A percentile compares a stretch with the other conserved stretches of the same genome.
phyloP scores from a whole-genome alignment of 176 grass and related monocot genomes.

The Triticum urartu region DNA sequence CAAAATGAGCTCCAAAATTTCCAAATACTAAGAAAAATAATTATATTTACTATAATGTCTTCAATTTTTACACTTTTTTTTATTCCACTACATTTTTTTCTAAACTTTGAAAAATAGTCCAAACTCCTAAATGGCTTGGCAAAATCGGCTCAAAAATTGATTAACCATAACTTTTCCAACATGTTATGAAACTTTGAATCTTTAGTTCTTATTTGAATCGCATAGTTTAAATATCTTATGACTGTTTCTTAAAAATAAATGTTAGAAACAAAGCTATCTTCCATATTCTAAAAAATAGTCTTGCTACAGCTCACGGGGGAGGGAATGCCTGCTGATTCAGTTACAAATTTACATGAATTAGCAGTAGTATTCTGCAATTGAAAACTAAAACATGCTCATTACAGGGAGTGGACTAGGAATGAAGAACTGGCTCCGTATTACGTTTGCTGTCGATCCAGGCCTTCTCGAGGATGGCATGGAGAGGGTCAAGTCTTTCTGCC shows the following conservation, averaged over 20 bases:
- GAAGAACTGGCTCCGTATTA: slow-evolving; percentile 66
- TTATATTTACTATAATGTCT: not conserved
- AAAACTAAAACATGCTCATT: not conserved
- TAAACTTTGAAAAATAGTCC: not conserved
- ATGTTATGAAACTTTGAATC: not conserved
- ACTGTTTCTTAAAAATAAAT: not conserved
- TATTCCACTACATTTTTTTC: not conserved
- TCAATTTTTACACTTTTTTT: not conserved
- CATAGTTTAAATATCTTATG: not conserved
- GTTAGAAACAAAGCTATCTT: not conserved
- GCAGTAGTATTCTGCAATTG: not conserved
- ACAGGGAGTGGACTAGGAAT: slow-evolving; percentile 54
- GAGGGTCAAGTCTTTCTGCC: slow-evolving; percentile 59
- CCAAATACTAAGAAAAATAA: not conserved
- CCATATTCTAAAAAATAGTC: not conserved
- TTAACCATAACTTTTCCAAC: too few species aligned
- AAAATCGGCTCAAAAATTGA: too few species aligned
- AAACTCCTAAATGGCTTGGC: not conserved
- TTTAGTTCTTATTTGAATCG: not conserved
- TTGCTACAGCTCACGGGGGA: not conserved
- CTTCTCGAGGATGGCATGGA: slow-evolving; percentile 57
- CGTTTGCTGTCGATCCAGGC: slow-evolving; percentile 43
- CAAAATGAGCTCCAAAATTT: not conserved
- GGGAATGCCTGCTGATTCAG: not conserved
- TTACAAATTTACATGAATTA: not conserved